Conservation (phyloP, 164 flowering plant genomes). For the Magnolia officinalis region DNA sequence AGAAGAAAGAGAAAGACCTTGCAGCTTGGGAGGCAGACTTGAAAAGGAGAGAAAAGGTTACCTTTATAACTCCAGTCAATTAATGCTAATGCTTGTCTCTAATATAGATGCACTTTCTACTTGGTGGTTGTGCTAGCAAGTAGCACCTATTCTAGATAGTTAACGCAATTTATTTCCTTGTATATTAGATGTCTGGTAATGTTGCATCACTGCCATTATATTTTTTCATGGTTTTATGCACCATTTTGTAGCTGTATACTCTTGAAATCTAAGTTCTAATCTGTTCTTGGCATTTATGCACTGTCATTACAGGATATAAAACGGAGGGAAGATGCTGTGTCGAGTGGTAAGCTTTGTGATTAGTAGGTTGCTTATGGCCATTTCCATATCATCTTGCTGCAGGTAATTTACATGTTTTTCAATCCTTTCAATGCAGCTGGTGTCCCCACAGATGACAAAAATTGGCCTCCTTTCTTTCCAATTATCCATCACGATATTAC, state of each 20-base stretch:
- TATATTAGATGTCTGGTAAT: neutral
- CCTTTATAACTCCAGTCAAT: neutral
- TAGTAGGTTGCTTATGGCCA: neutral
- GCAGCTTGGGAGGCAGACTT: conserved; percentile 53
- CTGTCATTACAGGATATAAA: conserved; percentile 58
- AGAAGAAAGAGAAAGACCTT: conserved; percentile 11
- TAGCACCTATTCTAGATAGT: neutral
- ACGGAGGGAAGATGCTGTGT: conserved; percentile 86
- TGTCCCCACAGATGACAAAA: conserved; percentile 65
- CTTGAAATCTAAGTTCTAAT: neutral
- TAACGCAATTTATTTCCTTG: neutral
- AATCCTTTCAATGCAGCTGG: conserved; percentile 51
- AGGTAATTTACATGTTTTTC: neutral
- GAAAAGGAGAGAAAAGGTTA: conserved; percentile 73
- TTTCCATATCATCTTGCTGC: neutral
- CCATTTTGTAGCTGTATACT: neutral
- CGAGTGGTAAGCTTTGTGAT: conserved; percentile 45
- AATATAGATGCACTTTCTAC: neutral
- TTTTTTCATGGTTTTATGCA: neutral
- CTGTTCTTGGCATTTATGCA: neutral
- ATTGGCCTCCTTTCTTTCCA: conserved; percentile 98
- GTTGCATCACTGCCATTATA: neutral
- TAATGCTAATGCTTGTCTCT: neutral
- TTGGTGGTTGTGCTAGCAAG: neutral
- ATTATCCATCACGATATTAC: conserved; percentile 97